Evolutionary conservation across 306 rosid species (phyloP), one percentile per base, ranked within the genome.

Genomic region (Quercus ilex): DNA sequence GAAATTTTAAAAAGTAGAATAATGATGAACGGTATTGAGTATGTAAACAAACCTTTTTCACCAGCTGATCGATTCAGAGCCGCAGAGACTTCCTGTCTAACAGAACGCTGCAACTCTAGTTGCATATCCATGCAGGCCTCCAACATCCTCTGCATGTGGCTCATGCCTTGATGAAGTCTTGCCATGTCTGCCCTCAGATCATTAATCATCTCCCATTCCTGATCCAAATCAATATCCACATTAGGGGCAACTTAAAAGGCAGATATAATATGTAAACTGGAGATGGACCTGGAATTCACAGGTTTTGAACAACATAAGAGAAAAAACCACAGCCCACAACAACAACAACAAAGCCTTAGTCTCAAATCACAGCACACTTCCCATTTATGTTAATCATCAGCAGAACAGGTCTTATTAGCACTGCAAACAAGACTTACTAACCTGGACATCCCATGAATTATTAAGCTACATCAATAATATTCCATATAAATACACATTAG

Each of bases 51-150:
- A 96, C 99, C 98, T 73, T 84, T 90, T 88, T 88, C 94, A 82
- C 94, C 96, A 21, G 91, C 85, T 43, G 98, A 89, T 73, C 97
- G 93, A 75, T 96, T 96, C 76, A 96, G 86, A 7, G 99, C 98
- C 26, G 99, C 99, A 49, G 99, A 93, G 59, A 96, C 99, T 90
- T 96, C 99, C 90, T 96, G 99, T 83, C 98, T 89, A 38, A 96
- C 97, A 82, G 99, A 93, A 41, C 99, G 98, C 83, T 96, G 99
- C 91, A 96, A 86, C 89, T 96, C 99, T 83, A 96, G 91, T 79
- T 96, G 99, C 99, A 96, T 96, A 77, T 96, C 99, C 99, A 96
- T 96, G 93, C 99, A 96, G 41, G 99, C 98, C 87, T 96, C 99
- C 92, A 96, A 83, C 97, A 91, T 90, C 83, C 97, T 91, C 91